A percentile compares a stretch with the other conserved stretches of the same genome.
phyloP scores from a whole-genome alignment of 768 basidiomycete species.

The Lentinula aciculospora region DNA sequence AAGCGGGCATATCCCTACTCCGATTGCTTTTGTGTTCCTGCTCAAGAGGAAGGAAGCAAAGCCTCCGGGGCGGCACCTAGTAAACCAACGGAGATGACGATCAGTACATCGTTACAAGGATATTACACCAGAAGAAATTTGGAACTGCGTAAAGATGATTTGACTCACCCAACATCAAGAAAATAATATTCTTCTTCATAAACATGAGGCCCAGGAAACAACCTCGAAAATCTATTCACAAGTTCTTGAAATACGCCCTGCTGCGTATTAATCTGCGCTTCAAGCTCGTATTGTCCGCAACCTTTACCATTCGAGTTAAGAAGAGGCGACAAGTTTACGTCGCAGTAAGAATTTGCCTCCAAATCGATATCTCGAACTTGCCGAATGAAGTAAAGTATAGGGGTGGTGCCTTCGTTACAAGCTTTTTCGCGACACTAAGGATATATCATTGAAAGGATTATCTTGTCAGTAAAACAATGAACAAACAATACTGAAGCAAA shows the following conservation, averaged over 20 bases:
- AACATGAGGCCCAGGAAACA: neutral
- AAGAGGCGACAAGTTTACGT: too few species aligned
- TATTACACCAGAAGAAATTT: too few species aligned
- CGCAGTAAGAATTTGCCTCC: neutral
- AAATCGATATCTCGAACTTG: too few species aligned
- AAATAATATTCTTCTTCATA: neutral
- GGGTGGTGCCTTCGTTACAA: neutral
- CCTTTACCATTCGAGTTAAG: too few species aligned
- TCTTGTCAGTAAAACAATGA: neutral
- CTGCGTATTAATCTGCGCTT: neutral
- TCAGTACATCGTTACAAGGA: too few species aligned
- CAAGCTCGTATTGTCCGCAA: too few species aligned
- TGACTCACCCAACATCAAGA: neutral
- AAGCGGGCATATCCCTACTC: constrained; percentile 17
- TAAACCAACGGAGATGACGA: too few species aligned
- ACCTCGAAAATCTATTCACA: neutral
- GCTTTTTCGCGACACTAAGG: neutral
- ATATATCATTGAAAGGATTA: too few species aligned
- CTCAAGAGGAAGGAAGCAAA: constrained; percentile 24
- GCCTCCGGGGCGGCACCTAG: constrained; percentile 24
- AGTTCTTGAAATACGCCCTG: neutral
- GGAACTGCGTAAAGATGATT: too few species aligned
- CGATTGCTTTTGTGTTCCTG: constrained; percentile 17
- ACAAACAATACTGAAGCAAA: too few species aligned
- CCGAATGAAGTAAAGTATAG: neutral